phyloP scores from a whole-genome alignment of 768 basidiomycete genomes.

The Lactarius hengduanensis region DNA sequence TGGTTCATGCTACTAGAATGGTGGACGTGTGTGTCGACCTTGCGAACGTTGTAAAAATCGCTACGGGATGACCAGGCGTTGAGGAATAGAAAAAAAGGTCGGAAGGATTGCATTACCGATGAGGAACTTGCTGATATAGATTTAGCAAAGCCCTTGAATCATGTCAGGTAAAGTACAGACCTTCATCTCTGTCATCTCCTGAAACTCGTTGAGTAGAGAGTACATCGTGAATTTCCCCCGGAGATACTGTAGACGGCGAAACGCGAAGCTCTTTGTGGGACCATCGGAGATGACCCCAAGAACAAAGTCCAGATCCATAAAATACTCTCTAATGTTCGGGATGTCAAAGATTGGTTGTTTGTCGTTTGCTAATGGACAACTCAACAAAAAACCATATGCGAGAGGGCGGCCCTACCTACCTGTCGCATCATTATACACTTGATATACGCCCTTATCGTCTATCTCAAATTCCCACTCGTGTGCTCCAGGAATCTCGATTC shows the following conservation, averaged over 20 bases:
- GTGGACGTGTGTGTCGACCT: constrained; percentile 99
- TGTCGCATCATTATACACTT: constrained; percentile 60
- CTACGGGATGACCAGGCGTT: constrained; percentile 41
- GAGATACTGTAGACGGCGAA: constrained; percentile 85
- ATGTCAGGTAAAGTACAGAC: constrained; percentile 43
- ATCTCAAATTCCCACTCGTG: constrained; percentile 62
- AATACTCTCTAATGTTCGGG: constrained; percentile 90
- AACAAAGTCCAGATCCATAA: constrained; percentile 91
- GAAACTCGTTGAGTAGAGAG: constrained; percentile 84
- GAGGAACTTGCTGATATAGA: constrained; percentile 64
- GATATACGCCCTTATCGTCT: constrained; percentile 89
- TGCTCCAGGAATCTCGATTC: constrained; percentile 69
- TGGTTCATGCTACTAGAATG: constrained; percentile 99
- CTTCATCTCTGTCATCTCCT: constrained; percentile 97
- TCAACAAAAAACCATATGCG: not conserved
- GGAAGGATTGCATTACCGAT: constrained; percentile 51
- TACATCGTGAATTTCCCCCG: constrained; percentile 95
- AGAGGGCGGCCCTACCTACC: constrained; percentile 38
- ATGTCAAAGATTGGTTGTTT: constrained; percentile 69
- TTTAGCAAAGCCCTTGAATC: not conserved
- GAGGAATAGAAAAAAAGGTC: not conserved
- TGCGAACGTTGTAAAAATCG: constrained; percentile 97
- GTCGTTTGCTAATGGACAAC: constrained; percentile 31
- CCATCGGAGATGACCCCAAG: constrained; percentile 91
- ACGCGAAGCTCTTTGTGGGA: constrained; percentile 95